phyloP scores from a whole-genome alignment of 768 basidiomycete genomes.

The Boletellus ananas region DNA sequence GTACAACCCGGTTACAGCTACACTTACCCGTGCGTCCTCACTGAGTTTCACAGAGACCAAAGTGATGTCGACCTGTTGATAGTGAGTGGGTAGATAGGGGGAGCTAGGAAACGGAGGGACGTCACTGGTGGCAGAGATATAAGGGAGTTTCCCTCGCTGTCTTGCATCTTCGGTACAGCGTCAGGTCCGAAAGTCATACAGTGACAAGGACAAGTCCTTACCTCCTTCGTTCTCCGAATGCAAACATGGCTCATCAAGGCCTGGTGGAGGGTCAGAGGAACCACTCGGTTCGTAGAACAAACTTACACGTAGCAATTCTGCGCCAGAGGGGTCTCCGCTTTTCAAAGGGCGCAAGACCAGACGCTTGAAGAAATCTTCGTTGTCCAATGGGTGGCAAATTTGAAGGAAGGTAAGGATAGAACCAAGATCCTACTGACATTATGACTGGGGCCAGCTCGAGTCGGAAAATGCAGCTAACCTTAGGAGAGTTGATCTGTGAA shows the following conservation, averaged over 20 bases:
- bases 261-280: constrained; percentile 34
- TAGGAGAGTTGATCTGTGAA: constrained; percentile 80
- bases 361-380: constrained; percentile 77
- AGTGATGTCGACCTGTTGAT: constrained; percentile 68
- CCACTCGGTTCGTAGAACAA: not conserved
- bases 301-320: constrained; percentile 64
- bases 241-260: constrained; percentile 75
- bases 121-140: constrained; percentile 71
- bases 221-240: constrained; percentile 82
- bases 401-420: constrained; percentile 79
- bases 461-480: constrained; percentile 34
- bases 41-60: constrained; percentile 64
- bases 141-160: constrained; percentile 65
- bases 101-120: not conserved
- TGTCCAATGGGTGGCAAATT: constrained; percentile 83
- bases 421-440: constrained; percentile 67
- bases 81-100: constrained; percentile 1
- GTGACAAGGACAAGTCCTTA: constrained; percentile 17
- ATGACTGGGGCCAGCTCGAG: not conserved
- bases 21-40: constrained; percentile 59
- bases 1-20: not conserved
- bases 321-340: constrained; percentile 61
- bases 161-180: constrained; percentile 64
- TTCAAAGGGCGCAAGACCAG: constrained; percentile 76
- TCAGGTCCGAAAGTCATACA: constrained; percentile 13